These are phyloP conservation scores for Ophiosphaerella korrae DNA, from an alignment of 2,329 filamentous ascomycete genomes.

Conservation along the genomic window DNA sequence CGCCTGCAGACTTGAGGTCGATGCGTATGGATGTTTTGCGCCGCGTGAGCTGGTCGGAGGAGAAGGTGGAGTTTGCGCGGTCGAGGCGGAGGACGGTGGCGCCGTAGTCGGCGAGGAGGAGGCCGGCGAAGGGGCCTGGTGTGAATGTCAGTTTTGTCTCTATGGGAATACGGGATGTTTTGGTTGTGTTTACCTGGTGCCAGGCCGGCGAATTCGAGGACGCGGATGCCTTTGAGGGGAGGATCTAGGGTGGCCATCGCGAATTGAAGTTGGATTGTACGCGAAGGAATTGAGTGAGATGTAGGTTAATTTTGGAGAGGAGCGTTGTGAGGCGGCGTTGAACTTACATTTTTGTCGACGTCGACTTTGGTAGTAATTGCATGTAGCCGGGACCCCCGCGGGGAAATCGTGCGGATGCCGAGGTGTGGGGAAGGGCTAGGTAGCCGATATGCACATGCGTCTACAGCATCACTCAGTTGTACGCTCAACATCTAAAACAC, in stretches of 20 bases:
- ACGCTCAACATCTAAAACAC: not conserved
- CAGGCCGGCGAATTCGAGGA: conserved; percentile 69
- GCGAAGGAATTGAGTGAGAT: not conserved
- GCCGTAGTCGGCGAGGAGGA: conserved; percentile 82
- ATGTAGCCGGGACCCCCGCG: conserved; percentile 33
- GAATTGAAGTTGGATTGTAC: not conserved
- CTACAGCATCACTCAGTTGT: not conserved
- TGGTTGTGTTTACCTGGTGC: conserved; percentile 54
- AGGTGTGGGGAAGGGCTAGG: conserved; percentile 14
- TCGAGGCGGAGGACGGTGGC: conserved; percentile 88
- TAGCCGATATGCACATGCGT: no score
- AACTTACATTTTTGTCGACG: conserved; percentile 17
- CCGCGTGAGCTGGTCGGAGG: conserved; percentile 77
- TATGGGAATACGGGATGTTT: not conserved
- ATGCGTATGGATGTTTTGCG: conserved; percentile 81
- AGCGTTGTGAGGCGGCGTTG: not conserved
- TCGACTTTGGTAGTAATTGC: conserved; percentile 31
- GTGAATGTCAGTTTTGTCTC: conserved; percentile 1
- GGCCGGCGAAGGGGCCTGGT: conserved; percentile 81
- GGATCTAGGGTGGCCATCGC: conserved; percentile 42
- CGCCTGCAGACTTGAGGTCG: conserved; percentile 72
- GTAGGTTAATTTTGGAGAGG: no score
- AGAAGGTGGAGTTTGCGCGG: conserved; percentile 57
- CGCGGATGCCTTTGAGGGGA: conserved; percentile 62
- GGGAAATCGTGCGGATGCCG: conserved; percentile 41